phyloP scores from a whole-genome alignment of 2,329 filamentous ascomycete species.

The Lizonia empirigonia region DNA sequence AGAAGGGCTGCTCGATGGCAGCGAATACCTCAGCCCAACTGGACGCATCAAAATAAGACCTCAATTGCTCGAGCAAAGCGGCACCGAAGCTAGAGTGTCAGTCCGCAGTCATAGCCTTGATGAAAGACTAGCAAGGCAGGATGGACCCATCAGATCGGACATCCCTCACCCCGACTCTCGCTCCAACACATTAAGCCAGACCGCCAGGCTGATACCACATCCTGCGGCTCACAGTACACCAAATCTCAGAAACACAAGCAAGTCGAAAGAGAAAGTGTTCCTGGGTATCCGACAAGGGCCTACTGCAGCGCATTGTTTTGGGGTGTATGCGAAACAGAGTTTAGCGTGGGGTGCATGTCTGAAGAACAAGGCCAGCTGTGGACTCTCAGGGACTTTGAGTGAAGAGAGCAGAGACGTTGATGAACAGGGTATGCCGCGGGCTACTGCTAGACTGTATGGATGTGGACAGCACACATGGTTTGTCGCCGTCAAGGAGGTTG shows the following conservation, averaged over 20 bases:
- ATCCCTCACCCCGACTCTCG: conserved; percentile 30
- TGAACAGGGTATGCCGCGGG: conserved; percentile 17
- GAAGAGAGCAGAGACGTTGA: conserved; percentile 22
- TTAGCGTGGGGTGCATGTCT: conserved; percentile 34
- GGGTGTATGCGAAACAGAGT: conserved; percentile 21
- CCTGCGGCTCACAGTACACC: conserved; percentile 5
- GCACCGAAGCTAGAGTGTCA: conserved; percentile 17
- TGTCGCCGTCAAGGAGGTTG: conserved; percentile 10
- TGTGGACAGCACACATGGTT: conserved; percentile 25
- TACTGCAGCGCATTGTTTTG: conserved; percentile 23
- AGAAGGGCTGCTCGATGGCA: conserved; percentile 30
- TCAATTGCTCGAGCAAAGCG: conserved; percentile 17
- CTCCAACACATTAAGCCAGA: not conserved
- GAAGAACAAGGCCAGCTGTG: conserved; percentile 30
- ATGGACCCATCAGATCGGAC: conserved; percentile 23
- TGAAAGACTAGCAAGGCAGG: conserved; percentile 5
- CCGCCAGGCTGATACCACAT: conserved; percentile 18
- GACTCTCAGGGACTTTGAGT: conserved; percentile 11
- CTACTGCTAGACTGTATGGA: conserved; percentile 23
- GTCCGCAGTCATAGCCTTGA: conserved; percentile 10
- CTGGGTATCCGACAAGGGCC: conserved; percentile 26
- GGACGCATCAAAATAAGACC: conserved; percentile 33
- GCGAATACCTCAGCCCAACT: conserved; percentile 27
- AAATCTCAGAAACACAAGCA: not conserved
- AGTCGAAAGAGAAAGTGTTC: conserved; percentile 14